A percentile compares a stretch with the other conserved stretches of the same genome.
Conservation (phyloP, 1,284 basidiomycete genomes). For the Sphaerobolus stellatus region DNA sequence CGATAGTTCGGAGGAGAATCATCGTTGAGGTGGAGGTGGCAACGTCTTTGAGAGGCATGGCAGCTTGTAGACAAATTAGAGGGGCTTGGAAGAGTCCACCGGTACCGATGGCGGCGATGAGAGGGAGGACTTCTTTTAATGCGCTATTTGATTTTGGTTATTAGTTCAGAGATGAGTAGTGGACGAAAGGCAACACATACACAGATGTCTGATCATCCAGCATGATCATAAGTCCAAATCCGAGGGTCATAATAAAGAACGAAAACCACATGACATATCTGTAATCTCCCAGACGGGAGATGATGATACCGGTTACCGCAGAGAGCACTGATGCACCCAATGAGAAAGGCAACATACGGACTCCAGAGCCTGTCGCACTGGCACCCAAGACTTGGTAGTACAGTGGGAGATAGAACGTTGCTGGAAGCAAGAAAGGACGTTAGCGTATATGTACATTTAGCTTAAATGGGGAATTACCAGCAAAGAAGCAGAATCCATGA, state of each 20-base stretch:
- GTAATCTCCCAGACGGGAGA: slow-evolving; percentile 63
- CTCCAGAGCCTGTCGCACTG: slow-evolving; percentile 70
- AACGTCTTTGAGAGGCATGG: slow-evolving; percentile 30
- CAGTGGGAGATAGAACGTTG: slow-evolving; percentile 70
- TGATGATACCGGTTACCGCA: slow-evolving; percentile 55
- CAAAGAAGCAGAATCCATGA: slow-evolving; percentile 43
- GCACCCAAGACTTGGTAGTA: slow-evolving; percentile 80
- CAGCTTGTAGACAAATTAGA: slow-evolving; percentile 24
- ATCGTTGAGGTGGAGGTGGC: slow-evolving; percentile 65
- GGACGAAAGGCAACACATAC: slow-evolving; percentile 5
- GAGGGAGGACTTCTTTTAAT: slow-evolving; percentile 32
- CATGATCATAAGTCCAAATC: slow-evolving; percentile 26
- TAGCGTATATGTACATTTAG: background rate
- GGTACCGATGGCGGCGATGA: slow-evolving; percentile 35
- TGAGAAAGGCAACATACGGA: slow-evolving; percentile 69
- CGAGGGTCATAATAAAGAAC: slow-evolving; percentile 38
- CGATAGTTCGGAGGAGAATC: slow-evolving; percentile 68
- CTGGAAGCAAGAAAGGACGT: slow-evolving; percentile 31
- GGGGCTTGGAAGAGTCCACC: slow-evolving; percentile 44
- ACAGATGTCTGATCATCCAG: slow-evolving; percentile 13
- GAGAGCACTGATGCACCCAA: slow-evolving; percentile 61
- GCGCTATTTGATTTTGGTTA: background rate
- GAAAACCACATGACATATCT: slow-evolving; percentile 61
- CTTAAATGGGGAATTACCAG: background rate
- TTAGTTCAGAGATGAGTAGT: background rate